Conservation (phyloP, 768 basidiomycete species). For the Trametes coccinea region DNA sequence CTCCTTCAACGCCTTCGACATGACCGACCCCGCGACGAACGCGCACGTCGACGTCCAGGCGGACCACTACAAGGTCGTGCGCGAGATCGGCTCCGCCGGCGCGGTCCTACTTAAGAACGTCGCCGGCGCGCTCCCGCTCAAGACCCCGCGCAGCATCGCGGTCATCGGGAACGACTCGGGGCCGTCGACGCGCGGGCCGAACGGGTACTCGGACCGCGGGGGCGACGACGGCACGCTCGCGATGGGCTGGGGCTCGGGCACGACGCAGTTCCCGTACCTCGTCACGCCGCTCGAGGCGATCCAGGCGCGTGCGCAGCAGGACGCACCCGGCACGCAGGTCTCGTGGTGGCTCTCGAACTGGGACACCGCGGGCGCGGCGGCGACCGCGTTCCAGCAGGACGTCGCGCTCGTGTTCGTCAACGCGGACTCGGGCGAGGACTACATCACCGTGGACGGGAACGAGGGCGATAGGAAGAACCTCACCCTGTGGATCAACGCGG, state of each 20-base stretch:
- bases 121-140: conserved; percentile 54
- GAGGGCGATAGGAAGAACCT: conserved; percentile 74
- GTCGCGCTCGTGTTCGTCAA: conserved; percentile 75
- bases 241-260: conserved; percentile 82
- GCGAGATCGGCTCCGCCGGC: conserved; percentile 72
- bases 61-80: conserved; percentile 66
- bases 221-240: conserved; percentile 66
- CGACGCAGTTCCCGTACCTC: conserved; percentile 76
- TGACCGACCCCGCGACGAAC: conserved; percentile 54
- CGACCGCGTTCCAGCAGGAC: conserved; percentile 52
- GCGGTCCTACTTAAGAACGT: conserved; percentile 78
- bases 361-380: conserved; percentile 25
- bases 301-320: conserved; percentile 65
- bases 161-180: conserved; percentile 60
- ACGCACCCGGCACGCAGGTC: conserved; percentile 32
- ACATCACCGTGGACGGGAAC: conserved; percentile 80
- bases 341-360: conserved; percentile 31
- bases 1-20: conserved; percentile 71
- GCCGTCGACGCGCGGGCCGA: conserved; percentile 46
- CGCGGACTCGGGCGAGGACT: conserved; percentile 82
- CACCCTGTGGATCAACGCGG: conserved; percentile 74
- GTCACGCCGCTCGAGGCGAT: conserved; percentile 83
- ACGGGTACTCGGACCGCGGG: conserved; percentile 45
- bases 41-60: conserved; percentile 66
- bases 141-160: conserved; percentile 57